Evolutionary conservation across 805 yeast species (phyloP), one percentile per base, ranked within the genome.

Genomic region (Metschnikowia santaceciliae): DNA sequence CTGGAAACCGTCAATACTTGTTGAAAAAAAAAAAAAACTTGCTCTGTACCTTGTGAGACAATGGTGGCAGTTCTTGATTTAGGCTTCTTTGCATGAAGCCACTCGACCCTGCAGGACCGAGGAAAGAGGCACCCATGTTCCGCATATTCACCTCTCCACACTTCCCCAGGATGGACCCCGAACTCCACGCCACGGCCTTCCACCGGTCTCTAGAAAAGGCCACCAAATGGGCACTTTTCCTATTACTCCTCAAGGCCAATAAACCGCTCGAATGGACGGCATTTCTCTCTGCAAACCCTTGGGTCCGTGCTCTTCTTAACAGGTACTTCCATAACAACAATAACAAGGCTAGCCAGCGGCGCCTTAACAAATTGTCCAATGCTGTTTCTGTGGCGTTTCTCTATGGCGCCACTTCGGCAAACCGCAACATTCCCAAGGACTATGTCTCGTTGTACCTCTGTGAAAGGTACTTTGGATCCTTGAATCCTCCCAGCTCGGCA

Each of bases 401-500:
- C 20, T 69, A 62, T 43, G 34, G 44, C 4, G 77, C 75, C 2
- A 51, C 67, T 0, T 41, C 58, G 8, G 57, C 54, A 38, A 68
- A 64, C 46, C 50, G 49, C 13, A 51, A 47, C 2, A 61, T 74
- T 20, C 74, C 78, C 14, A 68, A 68, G 53, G 78, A 73, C 57
- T 74, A 72, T 54, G 51, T 66, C 5, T 62, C 66, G 57, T 57
- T 73, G 14, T 71, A 68, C 52, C 47, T 71, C 4, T 63, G 66
- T 64, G 59, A 67, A 42, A 59, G 58, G 40, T 72, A 71, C 57
- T 60, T 57, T 36, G 67, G 67, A 26, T 61, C 58, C 33, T 53
- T 71, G 37, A 68, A 70, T 51, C 67, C 74, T 4, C 75, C 76
- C 2, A 60, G 67, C 19, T 64, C 67, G 10, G 63, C 61, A 22